A percentile compares a stretch with the other conserved stretches of the same genome.
phyloP scores from a whole-genome alignment of 176 grass and related monocot species.

The Luzula sylvatica region DNA sequence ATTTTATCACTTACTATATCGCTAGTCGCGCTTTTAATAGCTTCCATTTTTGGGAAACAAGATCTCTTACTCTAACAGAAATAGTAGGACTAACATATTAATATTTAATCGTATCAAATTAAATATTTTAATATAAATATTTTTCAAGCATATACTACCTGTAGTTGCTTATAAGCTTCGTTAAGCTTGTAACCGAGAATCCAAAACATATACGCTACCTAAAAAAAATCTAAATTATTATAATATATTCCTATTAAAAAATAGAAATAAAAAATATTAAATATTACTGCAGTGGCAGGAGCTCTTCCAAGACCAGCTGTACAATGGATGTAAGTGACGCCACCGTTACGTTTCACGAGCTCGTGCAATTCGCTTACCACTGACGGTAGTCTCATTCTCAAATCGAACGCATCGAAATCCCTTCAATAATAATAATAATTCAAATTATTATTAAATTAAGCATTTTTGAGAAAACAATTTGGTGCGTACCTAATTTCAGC shows the following conservation, averaged over 20 bases:
- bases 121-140: too few species aligned
- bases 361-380: slow-evolving; percentile 89
- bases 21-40: neutral
- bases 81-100: too few species aligned
- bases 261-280: too few species aligned
- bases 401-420: slow-evolving; percentile 99
- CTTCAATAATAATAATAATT: slow-evolving; percentile 27
- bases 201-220: slow-evolving; percentile 65
- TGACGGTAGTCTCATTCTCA: slow-evolving; percentile 90
- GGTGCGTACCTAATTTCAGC: slow-evolving; percentile 94
- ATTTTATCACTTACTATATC: slow-evolving; percentile 85
- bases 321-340: slow-evolving; percentile 94
- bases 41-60: too few species aligned
- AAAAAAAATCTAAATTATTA: too few species aligned
- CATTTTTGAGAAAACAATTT: too few species aligned
- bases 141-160: too few species aligned
- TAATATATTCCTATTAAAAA: neutral
- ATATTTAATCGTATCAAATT: too few species aligned
- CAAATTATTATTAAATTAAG: too few species aligned
- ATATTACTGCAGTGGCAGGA: slow-evolving; percentile 72
- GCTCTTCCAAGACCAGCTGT: slow-evolving; percentile 98
- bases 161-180: slow-evolving; percentile 3
- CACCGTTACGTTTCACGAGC: slow-evolving; percentile 54
- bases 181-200: slow-evolving; percentile 49
- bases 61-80: too few species aligned